Evolutionary conservation across 768 basidiomycete species (phyloP).

Genomic region (Rhizopogon sp.): DNA sequence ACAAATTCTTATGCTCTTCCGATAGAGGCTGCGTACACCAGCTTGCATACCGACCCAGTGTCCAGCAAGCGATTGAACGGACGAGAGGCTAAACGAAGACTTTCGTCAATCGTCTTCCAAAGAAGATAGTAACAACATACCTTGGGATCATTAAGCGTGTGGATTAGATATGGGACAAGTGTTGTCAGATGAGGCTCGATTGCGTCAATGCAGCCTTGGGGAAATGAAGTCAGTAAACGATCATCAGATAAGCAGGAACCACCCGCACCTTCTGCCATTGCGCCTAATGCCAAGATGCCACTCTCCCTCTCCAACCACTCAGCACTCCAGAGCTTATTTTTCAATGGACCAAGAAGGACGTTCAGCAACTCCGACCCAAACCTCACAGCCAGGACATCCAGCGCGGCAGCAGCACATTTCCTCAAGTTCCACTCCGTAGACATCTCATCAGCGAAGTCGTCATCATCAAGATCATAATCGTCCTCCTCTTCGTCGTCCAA

Average conservation of each 20-base stretch:
- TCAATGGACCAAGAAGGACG: constrained; percentile 82
- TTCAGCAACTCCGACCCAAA: constrained; percentile 88
- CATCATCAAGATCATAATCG: constrained; percentile 80
- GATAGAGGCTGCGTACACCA: constrained; percentile 89
- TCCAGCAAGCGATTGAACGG: constrained; percentile 99
- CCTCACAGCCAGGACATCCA: constrained; percentile 93
- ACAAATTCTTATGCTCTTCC: constrained; percentile 83
- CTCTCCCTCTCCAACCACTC: constrained; percentile 97
- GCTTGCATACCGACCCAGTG: constrained; percentile 95
- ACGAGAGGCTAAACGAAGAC: constrained; percentile 71
- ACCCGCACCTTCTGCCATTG: constrained; percentile 90
- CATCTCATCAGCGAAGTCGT: constrained; percentile 89
- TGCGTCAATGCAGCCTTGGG: constrained; percentile 87
- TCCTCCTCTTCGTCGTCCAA: constrained; percentile 85
- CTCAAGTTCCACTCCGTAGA: constrained; percentile 98
- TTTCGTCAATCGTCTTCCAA: constrained; percentile 3
- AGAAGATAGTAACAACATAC: constrained; percentile 35
- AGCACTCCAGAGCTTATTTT: constrained; percentile 86
- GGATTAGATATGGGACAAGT: constrained; percentile 89
- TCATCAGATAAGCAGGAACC: neutral
- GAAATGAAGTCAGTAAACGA: constrained; percentile 8
- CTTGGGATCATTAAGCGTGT: constrained; percentile 87
- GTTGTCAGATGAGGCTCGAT: constrained; percentile 94
- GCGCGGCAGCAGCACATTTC: constrained; percentile 95
- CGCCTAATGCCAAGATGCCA: constrained; percentile 92